Evolutionary conservation across 306 rosid genomes (phyloP), one percentile per base, ranked within the genome.

Genomic region (Luffa aegyptiaca): DNA sequence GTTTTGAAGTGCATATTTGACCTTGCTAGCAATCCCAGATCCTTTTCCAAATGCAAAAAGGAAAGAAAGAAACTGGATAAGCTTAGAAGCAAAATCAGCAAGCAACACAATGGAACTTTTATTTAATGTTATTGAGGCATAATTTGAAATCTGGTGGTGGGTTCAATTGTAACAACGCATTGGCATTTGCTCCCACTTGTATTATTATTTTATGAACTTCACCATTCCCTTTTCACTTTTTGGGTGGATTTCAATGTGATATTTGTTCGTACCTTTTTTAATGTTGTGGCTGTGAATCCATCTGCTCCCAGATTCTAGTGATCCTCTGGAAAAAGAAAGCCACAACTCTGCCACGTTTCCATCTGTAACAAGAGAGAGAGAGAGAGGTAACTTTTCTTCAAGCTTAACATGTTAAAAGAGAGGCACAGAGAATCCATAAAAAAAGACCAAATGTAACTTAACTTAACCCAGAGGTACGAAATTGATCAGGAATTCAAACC

Each of bases 201-300:
- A 20, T 70, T 45, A 71, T 21, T 71, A 71, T 71, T 42, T n/a
- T 71, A 71, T 46, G 8, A 71, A 71, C 20, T 71, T 71, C 37
- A 70, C 37, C 37, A 21, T 71, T 10, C 39, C 39, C 76, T 71
- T 71, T 71, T n/a, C 57, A 44, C 76, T 46, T 71, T 71, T 71
- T 71, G 57, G 76, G 76, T 71, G 76, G 76, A 71, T 71, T 71
- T 71, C 76, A 71, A 66, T 39, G 49, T 39, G 74, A 66, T 45
- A n/a, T 71, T 71, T 71, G 55, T 71, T 21, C 26, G 6, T 71
- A 71, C 57, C 75, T 10, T 48, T 71, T 45, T 71, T n/a, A 16
- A 68, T 71, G 55, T 71, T 70, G 76, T 71, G 56, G 57, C 76
- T 45, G 20, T 6, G 8, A 44, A 71, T 46, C 57, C 57, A 71